A percentile compares a stretch with the other conserved stretches of the same genome.
Evolutionary conservation across 768 basidiomycete genomes (phyloP).

Genomic region (Boletus tylopilopsis): DNA sequence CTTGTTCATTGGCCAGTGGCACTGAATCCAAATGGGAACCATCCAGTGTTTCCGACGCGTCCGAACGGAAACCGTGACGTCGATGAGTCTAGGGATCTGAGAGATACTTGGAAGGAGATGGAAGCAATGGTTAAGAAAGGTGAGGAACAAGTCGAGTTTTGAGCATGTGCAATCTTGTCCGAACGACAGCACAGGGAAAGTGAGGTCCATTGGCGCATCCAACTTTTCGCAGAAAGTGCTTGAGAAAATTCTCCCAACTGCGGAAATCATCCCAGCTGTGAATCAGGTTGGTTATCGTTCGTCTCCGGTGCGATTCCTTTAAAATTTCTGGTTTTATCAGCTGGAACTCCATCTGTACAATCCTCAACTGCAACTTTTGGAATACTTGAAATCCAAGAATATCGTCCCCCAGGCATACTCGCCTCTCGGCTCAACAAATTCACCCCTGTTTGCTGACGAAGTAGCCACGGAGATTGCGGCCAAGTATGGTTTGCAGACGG

Average conservation of each 20-base stretch:
- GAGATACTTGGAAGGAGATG: conserved; percentile 83
- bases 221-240: conserved; percentile 71
- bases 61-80: conserved; percentile 66
- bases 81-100: conserved; percentile 60
- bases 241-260: conserved; percentile 64
- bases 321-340: conserved; percentile 29
- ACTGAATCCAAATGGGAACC: conserved; percentile 64
- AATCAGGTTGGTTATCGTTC: conserved; percentile 52
- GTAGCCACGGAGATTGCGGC: conserved; percentile 55
- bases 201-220: conserved; percentile 64
- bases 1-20: conserved; percentile 83
- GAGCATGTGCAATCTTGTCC: conserved; percentile 3
- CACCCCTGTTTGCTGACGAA: conserved; percentile 64
- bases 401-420: conserved; percentile 80
- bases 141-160: conserved; percentile 10
- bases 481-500: conserved; percentile 48
- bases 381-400: conserved; percentile 58
- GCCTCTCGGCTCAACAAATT: conserved; percentile 67
- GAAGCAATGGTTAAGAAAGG: conserved; percentile 68
- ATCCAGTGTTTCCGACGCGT: conserved; percentile 53
- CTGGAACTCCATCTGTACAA: conserved; percentile 74
- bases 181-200: conserved; percentile 48
- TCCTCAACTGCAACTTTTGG: conserved; percentile 64
- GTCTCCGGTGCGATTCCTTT: not conserved
- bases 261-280: conserved; percentile 66